A percentile compares a stretch with the other conserved stretches of the same genome.
phyloP scores from a whole-genome alignment of 306 rosid species.

The Cucurbita argyrosperma region DNA sequence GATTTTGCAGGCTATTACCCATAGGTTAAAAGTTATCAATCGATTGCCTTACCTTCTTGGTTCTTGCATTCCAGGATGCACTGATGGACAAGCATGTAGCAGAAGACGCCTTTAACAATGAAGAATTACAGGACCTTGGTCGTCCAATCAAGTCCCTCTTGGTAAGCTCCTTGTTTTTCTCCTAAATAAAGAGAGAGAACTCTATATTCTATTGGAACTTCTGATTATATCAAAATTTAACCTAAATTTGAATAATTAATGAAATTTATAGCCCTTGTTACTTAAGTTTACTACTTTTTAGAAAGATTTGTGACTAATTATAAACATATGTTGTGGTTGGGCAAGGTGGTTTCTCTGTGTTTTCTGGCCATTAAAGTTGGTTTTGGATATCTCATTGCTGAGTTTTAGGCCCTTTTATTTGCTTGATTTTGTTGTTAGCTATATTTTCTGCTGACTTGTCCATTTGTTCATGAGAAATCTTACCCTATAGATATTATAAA shows the following conservation, averaged over 20 bases:
- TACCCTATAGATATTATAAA: no score
- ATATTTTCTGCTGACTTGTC: not conserved
- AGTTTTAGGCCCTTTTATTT: not conserved
- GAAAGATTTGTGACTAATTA: not conserved
- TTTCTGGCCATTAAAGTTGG: not conserved
- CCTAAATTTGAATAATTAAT: not conserved
- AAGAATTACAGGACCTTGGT: slow-evolving; percentile 40
- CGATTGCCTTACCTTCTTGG: not conserved
- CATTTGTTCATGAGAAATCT: not conserved
- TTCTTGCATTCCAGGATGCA: slow-evolving; percentile 42
- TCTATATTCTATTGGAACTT: not conserved
- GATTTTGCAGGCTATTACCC: not conserved
- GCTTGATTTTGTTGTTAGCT: not conserved
- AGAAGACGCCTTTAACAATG: slow-evolving; percentile 54
- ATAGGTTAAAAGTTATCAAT: not conserved
- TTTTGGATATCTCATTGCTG: not conserved
- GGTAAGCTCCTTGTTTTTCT: slow-evolving; percentile 31
- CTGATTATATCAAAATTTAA: not conserved
- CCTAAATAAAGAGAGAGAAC: not conserved
- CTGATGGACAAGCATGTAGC: slow-evolving; percentile 64
- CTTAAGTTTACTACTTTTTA: not conserved
- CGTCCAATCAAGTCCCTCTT: slow-evolving; percentile 66
- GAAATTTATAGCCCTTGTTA: not conserved
- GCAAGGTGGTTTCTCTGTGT: not conserved
- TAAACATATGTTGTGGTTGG: not conserved